These are phyloP conservation scores for Jacaranda copaia DNA, from an alignment of 257 asterid species.

Conservation along the genomic window DNA sequence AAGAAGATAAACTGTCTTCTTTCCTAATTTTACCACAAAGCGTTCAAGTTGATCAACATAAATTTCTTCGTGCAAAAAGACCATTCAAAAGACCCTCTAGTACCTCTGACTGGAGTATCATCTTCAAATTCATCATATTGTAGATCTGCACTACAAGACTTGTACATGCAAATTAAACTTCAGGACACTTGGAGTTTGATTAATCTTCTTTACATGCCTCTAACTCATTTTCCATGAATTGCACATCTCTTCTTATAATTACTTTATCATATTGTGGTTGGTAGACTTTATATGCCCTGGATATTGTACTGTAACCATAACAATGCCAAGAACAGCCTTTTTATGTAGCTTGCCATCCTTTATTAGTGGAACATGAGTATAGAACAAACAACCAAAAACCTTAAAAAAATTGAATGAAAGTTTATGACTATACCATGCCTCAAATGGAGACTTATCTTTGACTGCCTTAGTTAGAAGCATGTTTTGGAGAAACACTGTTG, in stretches of 20 bases:
- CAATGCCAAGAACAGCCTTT: not conserved
- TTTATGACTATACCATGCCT: constrained; percentile 17
- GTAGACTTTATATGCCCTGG: constrained; percentile 14
- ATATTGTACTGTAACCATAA: not conserved
- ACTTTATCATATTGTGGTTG: not conserved
- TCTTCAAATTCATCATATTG: not conserved
- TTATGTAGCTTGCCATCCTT: constrained; percentile 2
- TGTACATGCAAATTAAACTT: not conserved
- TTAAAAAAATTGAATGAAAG: not conserved
- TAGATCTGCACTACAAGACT: not conserved
- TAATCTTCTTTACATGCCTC: not conserved
- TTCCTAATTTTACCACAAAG: not conserved
- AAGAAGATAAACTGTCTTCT: constrained; percentile 18
- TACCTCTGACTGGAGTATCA: constrained; percentile 8
- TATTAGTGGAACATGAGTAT: not conserved
- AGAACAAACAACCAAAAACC: not conserved
- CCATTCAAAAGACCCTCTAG: constrained; percentile 2
- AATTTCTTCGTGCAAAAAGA: not conserved
- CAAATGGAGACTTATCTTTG: not conserved
- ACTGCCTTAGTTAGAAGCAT: not conserved
- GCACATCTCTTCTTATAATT: constrained; percentile 23
- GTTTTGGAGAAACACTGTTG: not conserved
- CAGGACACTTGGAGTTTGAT: no score
- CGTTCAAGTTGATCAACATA: constrained; percentile 20
- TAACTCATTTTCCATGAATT: constrained; percentile 17